Evolutionary conservation across 257 asterid genomes (phyloP).

Genomic region (Leonotis leonurus): DNA sequence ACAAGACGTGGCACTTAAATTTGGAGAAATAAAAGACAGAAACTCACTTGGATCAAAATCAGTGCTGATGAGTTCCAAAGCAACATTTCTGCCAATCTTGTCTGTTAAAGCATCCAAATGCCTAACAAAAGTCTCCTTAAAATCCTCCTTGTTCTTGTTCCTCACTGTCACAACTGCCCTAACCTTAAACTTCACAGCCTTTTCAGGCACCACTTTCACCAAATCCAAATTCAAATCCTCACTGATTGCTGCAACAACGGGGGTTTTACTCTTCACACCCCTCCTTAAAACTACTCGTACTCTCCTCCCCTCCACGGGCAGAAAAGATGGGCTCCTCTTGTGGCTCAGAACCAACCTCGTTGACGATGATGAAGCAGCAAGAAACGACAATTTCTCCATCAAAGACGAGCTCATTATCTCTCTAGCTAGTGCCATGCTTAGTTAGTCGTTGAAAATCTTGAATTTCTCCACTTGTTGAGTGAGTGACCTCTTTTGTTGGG

Average conservation of each 20-base stretch:
- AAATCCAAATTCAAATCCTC: constrained; percentile 62
- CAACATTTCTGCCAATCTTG: constrained; percentile 74
- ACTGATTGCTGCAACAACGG: constrained; percentile 64
- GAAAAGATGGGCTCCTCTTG: constrained; percentile 17
- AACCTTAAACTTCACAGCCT: constrained; percentile 64
- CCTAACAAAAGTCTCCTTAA: constrained; percentile 57
- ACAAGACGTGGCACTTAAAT: neutral
- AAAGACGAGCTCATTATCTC: constrained; percentile 57
- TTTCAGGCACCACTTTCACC: constrained; percentile 61
- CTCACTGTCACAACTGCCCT: constrained; percentile 79
- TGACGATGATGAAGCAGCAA: constrained; percentile 19
- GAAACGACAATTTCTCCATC: constrained; percentile 35
- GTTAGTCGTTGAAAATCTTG: neutral
- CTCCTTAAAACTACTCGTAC: constrained; percentile 20
- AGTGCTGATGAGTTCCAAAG: constrained; percentile 60
- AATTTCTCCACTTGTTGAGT: neutral
- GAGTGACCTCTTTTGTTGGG: constrained; percentile 1
- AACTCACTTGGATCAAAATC: constrained; percentile 79
- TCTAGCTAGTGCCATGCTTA: constrained; percentile 56
- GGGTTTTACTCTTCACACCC: constrained; percentile 17
- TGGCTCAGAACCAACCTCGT: constrained; percentile 13
- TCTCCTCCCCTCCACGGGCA: constrained; percentile 30
- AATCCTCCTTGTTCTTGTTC: constrained; percentile 72
- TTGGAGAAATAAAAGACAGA: neutral
- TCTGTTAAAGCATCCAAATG: constrained; percentile 77